Percentiles rank a stretch among this genome's conserved stretches.
Evolutionary conservation across 768 basidiomycete species (phyloP).

Genomic region (Trametes cubensis): DNA sequence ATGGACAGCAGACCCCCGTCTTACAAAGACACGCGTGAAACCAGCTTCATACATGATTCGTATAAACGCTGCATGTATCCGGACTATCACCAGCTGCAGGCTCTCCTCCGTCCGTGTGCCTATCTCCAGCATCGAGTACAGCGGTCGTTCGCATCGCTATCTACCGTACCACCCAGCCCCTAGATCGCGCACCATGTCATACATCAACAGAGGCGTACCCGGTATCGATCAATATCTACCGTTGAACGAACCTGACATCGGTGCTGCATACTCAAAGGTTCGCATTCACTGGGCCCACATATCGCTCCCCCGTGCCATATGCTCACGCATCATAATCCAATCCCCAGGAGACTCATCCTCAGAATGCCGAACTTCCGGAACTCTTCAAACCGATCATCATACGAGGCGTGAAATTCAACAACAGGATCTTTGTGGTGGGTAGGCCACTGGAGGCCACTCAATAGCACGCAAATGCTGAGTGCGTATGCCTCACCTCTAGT

Average conservation of each 20-base stretch:
- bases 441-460: background rate
- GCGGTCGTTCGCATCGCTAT: background rate
- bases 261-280: conserved; percentile 43
- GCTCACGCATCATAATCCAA: background rate
- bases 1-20: no score
- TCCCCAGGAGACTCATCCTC: conserved; percentile 40
- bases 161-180: background rate
- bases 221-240: conserved; percentile 59
- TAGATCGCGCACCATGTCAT: conserved; percentile 16
- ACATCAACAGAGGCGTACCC: conserved; percentile 52
- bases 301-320: conserved; percentile 14
- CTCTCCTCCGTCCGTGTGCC: no score
- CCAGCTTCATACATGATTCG: no score
- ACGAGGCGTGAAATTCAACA: conserved; percentile 65
- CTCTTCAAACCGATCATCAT: conserved; percentile 72
- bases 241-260: conserved; percentile 60
- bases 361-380: conserved; percentile 55
- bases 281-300: conserved; percentile 21
- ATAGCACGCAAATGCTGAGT: background rate
- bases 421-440: conserved; percentile 69
- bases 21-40: no score
- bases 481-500: conserved; percentile 36
- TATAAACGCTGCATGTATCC: no score
- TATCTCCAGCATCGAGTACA: background rate
- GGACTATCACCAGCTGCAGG: no score